Base-by-base conservation (phyloP, 2,329 filamentous ascomycete species). In the Sporothrix phasma region DNA sequence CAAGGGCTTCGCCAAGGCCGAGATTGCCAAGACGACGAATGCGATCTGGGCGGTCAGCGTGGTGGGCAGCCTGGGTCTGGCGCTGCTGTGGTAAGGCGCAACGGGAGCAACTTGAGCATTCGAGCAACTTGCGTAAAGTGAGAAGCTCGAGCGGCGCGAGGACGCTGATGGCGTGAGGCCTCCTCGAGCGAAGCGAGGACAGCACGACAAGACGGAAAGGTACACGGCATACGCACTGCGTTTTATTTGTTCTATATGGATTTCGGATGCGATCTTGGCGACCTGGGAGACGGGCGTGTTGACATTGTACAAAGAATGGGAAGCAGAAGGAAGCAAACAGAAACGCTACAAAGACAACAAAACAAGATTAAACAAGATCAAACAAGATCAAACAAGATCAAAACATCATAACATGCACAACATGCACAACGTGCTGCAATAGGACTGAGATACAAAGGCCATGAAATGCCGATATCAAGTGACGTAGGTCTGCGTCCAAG, bases 1-100 rank as follows among this genome's bases (percentile, higher is more conserved):
- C 31, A 72, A 76, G 68, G 83, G 82, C 37, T 85, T 83, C 71
- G 69, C 75, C 66, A 81, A 79, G 77, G 62, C 73, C 0, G 72
- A 75, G 17, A 80, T 85, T 67, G 70, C 75, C 69, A 74, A 73
- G 68, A 75, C 75, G 39, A 80, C 81, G 68, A 78, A 75, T 71
- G 73, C 74, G 34, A 74, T 85, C 64, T 82, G 81, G 79, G 75
- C 73, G 7, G 70, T 72, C 8, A 79, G 77, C 45, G 71, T 81
- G 34, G 72, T 81, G 3, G 76, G 68, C 65, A 78, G 71, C 68
- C 69, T 81, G 65, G 78, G 75, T 46, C 73, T 85, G 45, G 79
- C 77, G 37, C 80, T 81, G 69, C 75, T 82, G 58, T 66, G 56
- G 49, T 65, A 65, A 37, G 17, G n/a, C n/a, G n/a, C n/a, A n/a